These are phyloP conservation scores for Kalaharituber pfeilii DNA, from an alignment of 2,329 filamentous ascomycete genomes.

Conservation along the genomic window DNA sequence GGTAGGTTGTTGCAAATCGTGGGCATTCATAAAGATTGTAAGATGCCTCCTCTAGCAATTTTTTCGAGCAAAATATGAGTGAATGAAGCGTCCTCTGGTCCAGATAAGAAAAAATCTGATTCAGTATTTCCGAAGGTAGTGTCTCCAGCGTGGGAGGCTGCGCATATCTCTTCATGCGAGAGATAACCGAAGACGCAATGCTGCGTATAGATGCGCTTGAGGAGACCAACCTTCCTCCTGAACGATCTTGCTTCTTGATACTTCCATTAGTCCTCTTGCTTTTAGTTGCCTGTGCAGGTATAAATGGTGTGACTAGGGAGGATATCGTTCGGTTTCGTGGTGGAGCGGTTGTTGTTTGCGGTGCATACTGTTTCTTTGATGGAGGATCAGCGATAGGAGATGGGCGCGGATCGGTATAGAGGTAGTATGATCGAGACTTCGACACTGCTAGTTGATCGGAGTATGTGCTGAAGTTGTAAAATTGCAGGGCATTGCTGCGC, in stretches of 20 bases:
- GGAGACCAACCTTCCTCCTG: conserved; percentile 14
- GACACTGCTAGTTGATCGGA: not conserved
- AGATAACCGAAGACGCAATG: conserved; percentile 19
- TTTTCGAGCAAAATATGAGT: conserved; percentile 19
- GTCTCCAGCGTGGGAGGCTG: conserved; percentile 19
- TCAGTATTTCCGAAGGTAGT: conserved; percentile 22
- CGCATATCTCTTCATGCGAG: conserved; percentile 21
- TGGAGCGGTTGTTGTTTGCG: not conserved
- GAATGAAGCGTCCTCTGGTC: conserved; percentile 19
- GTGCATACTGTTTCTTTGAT: not conserved
- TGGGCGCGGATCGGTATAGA: conserved; percentile 13
- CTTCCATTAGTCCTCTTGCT: not conserved
- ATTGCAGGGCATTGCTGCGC: conserved; percentile 16
- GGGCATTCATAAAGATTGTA: conserved; percentile 20
- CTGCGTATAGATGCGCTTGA: conserved; percentile 19
- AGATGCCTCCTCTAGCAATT: conserved; percentile 19
- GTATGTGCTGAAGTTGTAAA: conserved; percentile 5
- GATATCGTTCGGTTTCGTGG: conserved; percentile 7
- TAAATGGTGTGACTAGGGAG: conserved; percentile 13
- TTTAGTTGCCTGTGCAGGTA: conserved; percentile 8
- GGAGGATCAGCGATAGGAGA: conserved; percentile 1
- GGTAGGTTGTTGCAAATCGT: conserved; percentile 22
- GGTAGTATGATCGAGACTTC: conserved; percentile 8
- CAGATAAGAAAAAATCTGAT: conserved; percentile 22
- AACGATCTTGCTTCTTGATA: conserved; percentile 6